Base-by-base conservation (phyloP, 805 yeast species). In the Torulaspora franciscae region DNA sequence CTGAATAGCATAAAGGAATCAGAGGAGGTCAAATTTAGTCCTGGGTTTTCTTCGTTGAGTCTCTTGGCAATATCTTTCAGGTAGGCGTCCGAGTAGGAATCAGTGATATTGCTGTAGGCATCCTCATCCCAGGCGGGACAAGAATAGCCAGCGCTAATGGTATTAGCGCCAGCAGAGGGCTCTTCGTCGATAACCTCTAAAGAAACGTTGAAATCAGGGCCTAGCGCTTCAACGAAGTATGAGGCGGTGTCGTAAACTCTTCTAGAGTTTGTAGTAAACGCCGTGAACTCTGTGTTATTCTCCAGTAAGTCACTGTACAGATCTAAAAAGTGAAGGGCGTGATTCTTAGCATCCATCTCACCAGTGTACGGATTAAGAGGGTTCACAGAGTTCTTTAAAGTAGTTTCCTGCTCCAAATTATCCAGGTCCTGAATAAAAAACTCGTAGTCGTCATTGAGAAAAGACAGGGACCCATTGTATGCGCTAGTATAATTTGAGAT, bases 1-100 rank as follows among this genome's bases (percentile, higher is more conserved):
- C 72, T 68, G 55, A 83, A 80, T 50, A 85, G 56, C 19, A 62
- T 64, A 34, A 61, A 64, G 22, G 80, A 75, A 55, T 86, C 91
- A 29, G 61, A 56, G 2, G 69, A 57, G 3, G 80, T 73, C 43
- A 85, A 51, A 51, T 77, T 67, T 51, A 70, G 67, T 2, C 80
- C 83, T 3, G 79, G 77, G 43, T 85, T 77, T 40, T 73, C 69
- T 37, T 61, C 59, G 55, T 75, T 75, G 40, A 85, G 66, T 55
- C 95, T 73, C n/a, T 61, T 61, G 6, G 81, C 74, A 24, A 86
- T 85, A 15, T 62, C 67, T 6, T 62, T 54, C 51, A 83, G 69
- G 61, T 77, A 84, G 3, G 46, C 42, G 7, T 51, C 45, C 4
- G 58, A 48, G 45, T 56, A 61, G 2, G 46, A 45, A 14, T 43